Percentiles rank a stretch among this genome's conserved stretches.
These are phyloP conservation scores for Alternaria arborescens DNA, from an alignment of 2,329 filamentous ascomycete genomes.

Conservation along the genomic window DNA sequence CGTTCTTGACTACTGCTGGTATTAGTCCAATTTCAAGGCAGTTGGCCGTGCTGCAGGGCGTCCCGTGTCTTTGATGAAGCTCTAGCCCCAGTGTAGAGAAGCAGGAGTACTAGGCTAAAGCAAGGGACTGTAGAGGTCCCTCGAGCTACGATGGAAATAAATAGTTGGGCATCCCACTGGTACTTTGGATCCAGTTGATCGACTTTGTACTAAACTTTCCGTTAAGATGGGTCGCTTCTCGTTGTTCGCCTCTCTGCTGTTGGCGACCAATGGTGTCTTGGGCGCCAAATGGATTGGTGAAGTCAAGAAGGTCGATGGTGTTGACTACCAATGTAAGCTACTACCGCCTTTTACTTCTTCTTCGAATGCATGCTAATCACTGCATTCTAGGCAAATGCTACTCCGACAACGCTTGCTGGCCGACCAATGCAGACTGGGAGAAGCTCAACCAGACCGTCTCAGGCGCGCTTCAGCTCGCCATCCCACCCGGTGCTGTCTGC, in stretches of 20 bases:
- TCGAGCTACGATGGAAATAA: conserved; percentile 9
- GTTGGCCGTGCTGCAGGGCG: conserved; percentile 12
- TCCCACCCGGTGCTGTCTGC: conserved; percentile 44
- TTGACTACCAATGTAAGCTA: conserved; percentile 36
- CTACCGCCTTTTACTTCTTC: no score
- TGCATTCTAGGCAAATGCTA: conserved; percentile 40
- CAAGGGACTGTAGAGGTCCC: neutral
- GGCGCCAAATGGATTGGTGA: conserved; percentile 43
- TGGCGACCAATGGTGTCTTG: conserved; percentile 25
- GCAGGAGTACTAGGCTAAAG: conserved; percentile 2
- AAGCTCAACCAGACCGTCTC: conserved; percentile 41
- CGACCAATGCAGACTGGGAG: conserved; percentile 36
- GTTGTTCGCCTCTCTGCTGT: conserved; percentile 30
- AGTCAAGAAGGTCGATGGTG: conserved; percentile 33
- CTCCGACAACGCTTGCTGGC: conserved; percentile 47
- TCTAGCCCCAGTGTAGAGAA: neutral
- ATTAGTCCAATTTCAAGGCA: conserved; percentile 8
- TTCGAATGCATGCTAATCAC: neutral
- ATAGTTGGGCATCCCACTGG: conserved; percentile 7
- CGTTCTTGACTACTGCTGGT: neutral
- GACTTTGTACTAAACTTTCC: conserved; percentile 1
- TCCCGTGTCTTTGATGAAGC: conserved; percentile 7
- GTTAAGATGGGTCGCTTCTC: conserved; percentile 36
- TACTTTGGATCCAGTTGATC: neutral
- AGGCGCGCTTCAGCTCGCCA: conserved; percentile 37